phyloP scores from a whole-genome alignment of 371 early-diverging fungal genomes.

The Syncephalis fuscata region DNA sequence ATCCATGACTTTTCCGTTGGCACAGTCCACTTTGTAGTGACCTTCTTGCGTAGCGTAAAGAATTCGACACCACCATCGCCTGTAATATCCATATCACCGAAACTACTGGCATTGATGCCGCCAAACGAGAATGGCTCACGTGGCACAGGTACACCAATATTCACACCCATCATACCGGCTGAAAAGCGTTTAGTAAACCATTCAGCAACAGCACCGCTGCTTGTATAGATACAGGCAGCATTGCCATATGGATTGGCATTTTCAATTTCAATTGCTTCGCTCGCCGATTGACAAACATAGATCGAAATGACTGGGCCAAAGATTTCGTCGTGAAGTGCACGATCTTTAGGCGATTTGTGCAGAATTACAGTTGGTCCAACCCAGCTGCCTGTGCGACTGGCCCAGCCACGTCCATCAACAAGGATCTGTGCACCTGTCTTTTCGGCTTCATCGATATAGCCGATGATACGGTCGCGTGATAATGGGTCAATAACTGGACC shows the following conservation, averaged over 20 bases:
- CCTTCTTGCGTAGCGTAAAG: constrained; percentile 41
- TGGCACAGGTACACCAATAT: constrained; percentile 55
- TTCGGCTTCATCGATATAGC: constrained; percentile 30
- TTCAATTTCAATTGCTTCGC: constrained; percentile 47
- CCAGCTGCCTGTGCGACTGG: constrained; percentile 31
- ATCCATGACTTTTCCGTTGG: constrained; percentile 30
- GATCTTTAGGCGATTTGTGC: constrained; percentile 27
- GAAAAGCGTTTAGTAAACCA: constrained; percentile 34
- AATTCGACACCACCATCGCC: constrained; percentile 50
- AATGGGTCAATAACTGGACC: constrained; percentile 52
- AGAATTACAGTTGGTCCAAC: constrained; percentile 46
- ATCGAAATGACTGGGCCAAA: constrained; percentile 60
- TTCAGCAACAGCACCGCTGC: constrained; percentile 37
- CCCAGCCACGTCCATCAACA: constrained; percentile 45
- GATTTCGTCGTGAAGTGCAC: constrained; percentile 51
- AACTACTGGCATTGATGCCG: constrained; percentile 38
- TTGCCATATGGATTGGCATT: constrained; percentile 54
- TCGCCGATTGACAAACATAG: constrained; percentile 22
- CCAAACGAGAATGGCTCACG: constrained; percentile 67
- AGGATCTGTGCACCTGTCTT: constrained; percentile 31
- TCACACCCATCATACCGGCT: constrained; percentile 62
- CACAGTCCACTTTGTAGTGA: constrained; percentile 45
- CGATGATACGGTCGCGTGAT: constrained; percentile 30
- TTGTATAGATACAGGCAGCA: constrained; percentile 50
- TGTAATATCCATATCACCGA: constrained; percentile 53